Conservation (phyloP, 1,139 yeast genomes). For the Suzukiozyma palmioleophila region DNA sequence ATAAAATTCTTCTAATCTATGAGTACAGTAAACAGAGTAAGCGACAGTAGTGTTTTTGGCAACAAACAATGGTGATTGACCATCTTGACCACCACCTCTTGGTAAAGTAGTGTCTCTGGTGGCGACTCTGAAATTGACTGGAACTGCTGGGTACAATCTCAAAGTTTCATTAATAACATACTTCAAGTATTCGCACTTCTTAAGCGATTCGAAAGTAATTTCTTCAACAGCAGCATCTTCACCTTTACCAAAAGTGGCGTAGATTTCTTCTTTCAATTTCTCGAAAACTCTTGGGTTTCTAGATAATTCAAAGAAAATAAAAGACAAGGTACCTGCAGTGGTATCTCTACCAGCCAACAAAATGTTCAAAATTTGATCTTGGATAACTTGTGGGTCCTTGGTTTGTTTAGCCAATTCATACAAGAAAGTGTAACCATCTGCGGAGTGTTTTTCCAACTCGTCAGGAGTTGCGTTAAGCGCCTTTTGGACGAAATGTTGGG, state of each 20-base stretch:
- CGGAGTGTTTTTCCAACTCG: conserved; percentile 34
- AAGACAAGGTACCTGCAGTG: conserved; percentile 51
- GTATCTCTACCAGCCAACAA: conserved; percentile 56
- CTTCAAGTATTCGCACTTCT: conserved; percentile 44
- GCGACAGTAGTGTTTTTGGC: conserved; percentile 43
- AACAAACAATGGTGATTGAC: conserved; percentile 39
- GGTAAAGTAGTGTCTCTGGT: conserved; percentile 41
- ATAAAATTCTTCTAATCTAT: conserved; percentile 39
- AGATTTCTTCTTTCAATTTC: conserved; percentile 31
- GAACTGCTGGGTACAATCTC: conserved; percentile 55
- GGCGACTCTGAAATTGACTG: conserved; percentile 42
- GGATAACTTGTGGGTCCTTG: conserved; percentile 41
- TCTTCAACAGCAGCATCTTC: conserved; percentile 28
- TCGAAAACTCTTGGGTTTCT: conserved; percentile 36
- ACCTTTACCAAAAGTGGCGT: conserved; percentile 26
- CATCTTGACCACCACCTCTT: conserved; percentile 50
- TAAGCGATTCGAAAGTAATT: conserved; percentile 47
- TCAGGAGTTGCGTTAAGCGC: conserved; percentile 25
- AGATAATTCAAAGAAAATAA: conserved; percentile 41
- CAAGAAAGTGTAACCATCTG: conserved; percentile 43
- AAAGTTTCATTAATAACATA: conserved; percentile 47
- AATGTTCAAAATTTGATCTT: conserved; percentile 50
- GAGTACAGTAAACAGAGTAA: conserved; percentile 44
- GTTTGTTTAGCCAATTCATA: conserved; percentile 49
- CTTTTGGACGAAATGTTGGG: conserved; percentile 28